A percentile compares a stretch with the other conserved stretches of the same genome.
Conservation (phyloP, 148 eudicot genomes). For the Amaranthus hypochondriacus region DNA sequence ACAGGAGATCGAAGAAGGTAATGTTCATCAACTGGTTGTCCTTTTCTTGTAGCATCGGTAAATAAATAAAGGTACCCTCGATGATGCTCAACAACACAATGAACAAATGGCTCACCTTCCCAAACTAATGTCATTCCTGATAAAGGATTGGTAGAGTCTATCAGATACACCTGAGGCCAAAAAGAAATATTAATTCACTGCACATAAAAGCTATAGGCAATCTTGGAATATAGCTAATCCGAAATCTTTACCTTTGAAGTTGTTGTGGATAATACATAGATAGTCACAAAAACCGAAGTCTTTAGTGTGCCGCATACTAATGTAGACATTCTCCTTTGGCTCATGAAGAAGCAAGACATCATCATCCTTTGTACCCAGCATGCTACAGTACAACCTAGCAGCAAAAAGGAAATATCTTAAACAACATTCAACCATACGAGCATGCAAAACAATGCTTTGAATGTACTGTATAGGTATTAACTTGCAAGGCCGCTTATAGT, state of each 20-base stretch:
- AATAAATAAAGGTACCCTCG: slow-evolving; percentile 74
- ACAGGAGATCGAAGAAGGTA: slow-evolving; percentile 71
- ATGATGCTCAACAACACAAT: slow-evolving; percentile 91
- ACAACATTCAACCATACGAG: background rate
- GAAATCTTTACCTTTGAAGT: slow-evolving; percentile 60
- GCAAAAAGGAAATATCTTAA: slow-evolving; percentile 11
- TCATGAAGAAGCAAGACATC: slow-evolving; percentile 74
- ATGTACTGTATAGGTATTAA: slow-evolving; percentile 21
- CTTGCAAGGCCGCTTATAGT: slow-evolving; percentile 76
- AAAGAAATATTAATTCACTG: background rate
- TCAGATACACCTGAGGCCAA: slow-evolving; percentile 61
- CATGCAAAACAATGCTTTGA: background rate
- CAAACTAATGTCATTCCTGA: slow-evolving; percentile 70
- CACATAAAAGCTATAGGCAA: background rate
- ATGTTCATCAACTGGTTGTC: slow-evolving; percentile 65
- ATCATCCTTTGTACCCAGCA: slow-evolving; percentile 60
- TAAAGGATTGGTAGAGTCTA: slow-evolving; percentile 77
- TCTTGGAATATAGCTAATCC: background rate
- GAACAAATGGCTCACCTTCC: slow-evolving; percentile 71
- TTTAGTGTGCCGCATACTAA: slow-evolving; percentile 74
- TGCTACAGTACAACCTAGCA: slow-evolving; percentile 66
- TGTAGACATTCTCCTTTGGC: slow-evolving; percentile 59
- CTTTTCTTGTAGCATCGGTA: slow-evolving; percentile 64
- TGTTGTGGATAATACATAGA: slow-evolving; percentile 54
- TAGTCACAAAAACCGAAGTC: slow-evolving; percentile 63